Conservation (phyloP, 257 asterid species). For the Rhazya stricta region DNA sequence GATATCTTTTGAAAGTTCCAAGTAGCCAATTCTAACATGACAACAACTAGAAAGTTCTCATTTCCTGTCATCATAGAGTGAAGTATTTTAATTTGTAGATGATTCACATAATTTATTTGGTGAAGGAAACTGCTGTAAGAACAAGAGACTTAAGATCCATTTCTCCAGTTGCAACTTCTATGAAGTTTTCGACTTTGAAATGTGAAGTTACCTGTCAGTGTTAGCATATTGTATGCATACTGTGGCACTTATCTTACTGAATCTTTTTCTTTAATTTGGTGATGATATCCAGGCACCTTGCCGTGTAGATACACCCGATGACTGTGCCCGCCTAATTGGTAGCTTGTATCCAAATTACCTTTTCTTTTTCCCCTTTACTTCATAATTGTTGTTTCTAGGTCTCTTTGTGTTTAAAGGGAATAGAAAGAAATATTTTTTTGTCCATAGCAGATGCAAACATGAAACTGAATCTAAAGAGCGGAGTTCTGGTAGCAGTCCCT, state of each 20-base stretch:
- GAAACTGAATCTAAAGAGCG: slow-evolving; percentile 56
- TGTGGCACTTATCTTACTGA: not conserved
- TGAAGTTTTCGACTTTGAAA: not conserved
- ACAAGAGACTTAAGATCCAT: not conserved
- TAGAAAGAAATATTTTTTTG: not conserved
- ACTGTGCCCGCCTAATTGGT: slow-evolving; percentile 84
- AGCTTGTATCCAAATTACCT: slow-evolving; percentile 13
- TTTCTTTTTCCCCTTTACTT: not conserved
- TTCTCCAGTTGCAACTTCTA: not conserved
- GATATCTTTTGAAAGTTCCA: not conserved
- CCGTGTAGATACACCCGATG: slow-evolving; percentile 81
- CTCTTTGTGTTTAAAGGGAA: not conserved
- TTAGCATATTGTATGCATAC: not conserved
- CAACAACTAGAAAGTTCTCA: not conserved
- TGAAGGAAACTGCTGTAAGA: not conserved
- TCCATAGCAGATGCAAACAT: slow-evolving; percentile 46
- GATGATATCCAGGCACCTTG: slow-evolving; percentile 60
- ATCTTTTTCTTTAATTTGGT: slow-evolving; percentile 2
- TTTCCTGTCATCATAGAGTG: not conserved
- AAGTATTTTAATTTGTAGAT: not conserved
- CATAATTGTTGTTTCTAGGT: not conserved
- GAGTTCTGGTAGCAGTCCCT: slow-evolving; percentile 82
- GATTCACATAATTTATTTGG: not conserved
- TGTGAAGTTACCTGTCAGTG: not conserved
- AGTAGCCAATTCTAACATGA: not conserved